Conservation (phyloP, 192 early-diverging fungal species). For the Neocallimastix lanati region DNA sequence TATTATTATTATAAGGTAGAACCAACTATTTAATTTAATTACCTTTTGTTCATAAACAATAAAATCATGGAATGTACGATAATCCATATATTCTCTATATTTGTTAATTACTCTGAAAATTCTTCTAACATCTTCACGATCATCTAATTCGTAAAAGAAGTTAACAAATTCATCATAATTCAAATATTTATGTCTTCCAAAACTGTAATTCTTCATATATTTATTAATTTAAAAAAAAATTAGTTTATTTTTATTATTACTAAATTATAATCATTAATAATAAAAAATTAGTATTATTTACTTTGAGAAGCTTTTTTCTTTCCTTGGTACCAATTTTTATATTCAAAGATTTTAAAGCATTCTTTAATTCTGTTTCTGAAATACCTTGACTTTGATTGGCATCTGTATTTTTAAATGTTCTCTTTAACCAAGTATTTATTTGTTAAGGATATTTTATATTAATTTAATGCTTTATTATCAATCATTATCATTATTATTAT, state of each 20-base stretch:
- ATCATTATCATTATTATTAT: too few species aligned
- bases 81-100: not conserved
- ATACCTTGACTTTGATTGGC: not conserved
- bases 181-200: not conserved
- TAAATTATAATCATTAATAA: too few species aligned
- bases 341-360: not conserved
- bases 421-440: not conserved
- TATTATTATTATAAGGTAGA: too few species aligned
- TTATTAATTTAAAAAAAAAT: too few species aligned
- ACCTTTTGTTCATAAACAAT: not conserved
- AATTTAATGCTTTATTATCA: too few species aligned
- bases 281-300: too few species aligned
- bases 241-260: too few species aligned
- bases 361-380: not conserved
- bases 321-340: not conserved
- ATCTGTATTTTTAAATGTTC: not conserved
- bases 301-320: not conserved
- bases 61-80: not conserved
- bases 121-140: not conserved
- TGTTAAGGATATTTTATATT: too few species aligned
- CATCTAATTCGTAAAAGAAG: not conserved
- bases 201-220: not conserved
- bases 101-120: not conserved
- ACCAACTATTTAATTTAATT: too few species aligned
- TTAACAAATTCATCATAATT: not conserved